Evolutionary conservation across 345 rosid species (phyloP), one percentile per base, ranked within the genome.

Genomic region (Odontarrhena argentea): DNA sequence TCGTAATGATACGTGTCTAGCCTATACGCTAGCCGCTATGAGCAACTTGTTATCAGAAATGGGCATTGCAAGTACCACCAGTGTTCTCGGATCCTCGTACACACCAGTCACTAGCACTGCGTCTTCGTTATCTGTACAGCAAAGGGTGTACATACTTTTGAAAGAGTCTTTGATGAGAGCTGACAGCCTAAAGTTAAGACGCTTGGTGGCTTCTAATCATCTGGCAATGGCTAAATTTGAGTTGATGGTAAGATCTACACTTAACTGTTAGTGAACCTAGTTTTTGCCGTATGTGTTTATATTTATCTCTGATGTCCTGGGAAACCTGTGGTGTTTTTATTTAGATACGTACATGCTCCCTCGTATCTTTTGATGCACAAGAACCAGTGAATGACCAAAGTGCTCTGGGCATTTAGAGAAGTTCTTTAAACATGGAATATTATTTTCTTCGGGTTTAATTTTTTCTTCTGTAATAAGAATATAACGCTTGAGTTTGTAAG

Each of bases 171-270:
- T 85, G 18, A 84, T 82, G 80, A 85, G 89, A 82, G 97, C 97
- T 14, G 97, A 94, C 71, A 88, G 80, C 68, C 84, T 91, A 63
- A 88, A 81, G 68, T 73, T 94, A 81, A 87, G 84, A 75, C 80
- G 86, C 67, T 61, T 94, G 77, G 85, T 88, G 73, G 97, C 97
- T 72, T 83, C 96, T 63, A 88, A 83, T 80, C 96, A 91, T 83
- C 96, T 94, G 67, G 89, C 96, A 8, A 83, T 88, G 91, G 99
- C 97, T 40, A 91, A 88, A 74, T 91, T 94, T 80, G 86, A 88
- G 71, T 80, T 94, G 74, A 80, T 82, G 87, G 97, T 91, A 64
- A 84, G 81, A 65, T 51, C 54, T 48, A n/a, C 38, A 12, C 22
- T 4, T 74, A 63, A n/a, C 9, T 67, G 46, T 69, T 55, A 28